A percentile compares a stretch with the other conserved stretches of the same genome.
Evolutionary conservation across 495 filamentous ascomycete genomes (phyloP).

Genomic region (Annulohypoxylon nitens): DNA sequence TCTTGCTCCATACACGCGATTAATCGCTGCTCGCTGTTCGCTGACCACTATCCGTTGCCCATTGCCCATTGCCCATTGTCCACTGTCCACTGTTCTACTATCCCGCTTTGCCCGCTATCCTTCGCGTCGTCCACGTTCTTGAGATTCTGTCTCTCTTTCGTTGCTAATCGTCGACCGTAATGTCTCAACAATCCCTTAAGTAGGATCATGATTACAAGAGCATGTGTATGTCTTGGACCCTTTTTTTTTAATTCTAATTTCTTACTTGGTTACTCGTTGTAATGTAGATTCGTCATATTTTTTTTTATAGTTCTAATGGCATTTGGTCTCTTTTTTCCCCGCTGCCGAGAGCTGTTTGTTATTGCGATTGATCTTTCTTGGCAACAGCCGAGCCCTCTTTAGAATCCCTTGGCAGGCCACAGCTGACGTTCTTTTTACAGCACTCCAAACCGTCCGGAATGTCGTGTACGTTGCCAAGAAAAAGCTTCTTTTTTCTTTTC

Average conservation of each 20-base stretch:
- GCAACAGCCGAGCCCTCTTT: conserved; percentile 43
- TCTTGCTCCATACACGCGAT: conserved; percentile 21
- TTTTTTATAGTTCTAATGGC: conserved; percentile 4
- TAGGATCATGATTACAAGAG: conserved; percentile 53
- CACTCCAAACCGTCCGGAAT: conserved; percentile 55
- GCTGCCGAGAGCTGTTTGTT: conserved; percentile 48
- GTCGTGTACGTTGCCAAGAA: conserved; percentile 55
- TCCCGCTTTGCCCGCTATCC: conserved; percentile 4
- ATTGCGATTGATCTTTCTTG: conserved; percentile 50
- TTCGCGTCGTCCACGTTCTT: conserved; percentile 37
- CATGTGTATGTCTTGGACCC: conserved; percentile 53
- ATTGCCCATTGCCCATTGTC: conserved; percentile 1
- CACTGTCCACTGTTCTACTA: conserved; percentile 1
- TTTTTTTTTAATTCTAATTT: conserved; percentile 19
- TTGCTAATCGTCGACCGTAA: conserved; percentile 42
- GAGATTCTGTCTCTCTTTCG: conserved; percentile 36
- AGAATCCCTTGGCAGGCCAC: conserved; percentile 40
- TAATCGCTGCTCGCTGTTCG: conserved; percentile 14
- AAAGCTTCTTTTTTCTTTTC: conserved; percentile 49
- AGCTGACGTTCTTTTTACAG: conserved; percentile 52
- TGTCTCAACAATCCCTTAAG: conserved; percentile 48
- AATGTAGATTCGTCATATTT: conserved; percentile 28
- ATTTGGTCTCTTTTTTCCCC: conserved; percentile 42
- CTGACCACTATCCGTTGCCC: neutral
- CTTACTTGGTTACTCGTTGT: neutral